Percentiles rank a stretch among this genome's conserved stretches.
phyloP scores from a whole-genome alignment of 192 early-diverging fungal genomes.

The Coemansia umbellata region DNA sequence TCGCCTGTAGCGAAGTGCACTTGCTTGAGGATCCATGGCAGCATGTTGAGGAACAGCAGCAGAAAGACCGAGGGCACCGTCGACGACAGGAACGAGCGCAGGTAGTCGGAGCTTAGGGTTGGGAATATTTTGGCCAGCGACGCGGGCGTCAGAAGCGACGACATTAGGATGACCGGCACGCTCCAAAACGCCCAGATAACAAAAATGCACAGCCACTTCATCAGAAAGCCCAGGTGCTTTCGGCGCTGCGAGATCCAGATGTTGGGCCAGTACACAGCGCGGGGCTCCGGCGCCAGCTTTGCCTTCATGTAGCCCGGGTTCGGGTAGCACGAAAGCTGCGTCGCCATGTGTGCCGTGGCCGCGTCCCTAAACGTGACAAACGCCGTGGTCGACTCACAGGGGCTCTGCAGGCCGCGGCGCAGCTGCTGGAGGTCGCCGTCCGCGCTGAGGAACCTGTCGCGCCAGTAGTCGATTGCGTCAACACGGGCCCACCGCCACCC shows the following conservation, averaged over 20 bases:
- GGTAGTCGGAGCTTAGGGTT: constrained; percentile 51
- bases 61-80: constrained; percentile 74
- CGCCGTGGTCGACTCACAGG: constrained; percentile 55
- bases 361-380: constrained; percentile 78
- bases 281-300: constrained; percentile 66
- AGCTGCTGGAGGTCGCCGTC: constrained; percentile 55
- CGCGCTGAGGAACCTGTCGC: constrained; percentile 51
- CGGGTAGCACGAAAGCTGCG: constrained; percentile 63
- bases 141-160: constrained; percentile 62
- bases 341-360: constrained; percentile 63
- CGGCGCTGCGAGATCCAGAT: constrained; percentile 59
- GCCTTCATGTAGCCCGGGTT: constrained; percentile 64
- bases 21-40: constrained; percentile 66
- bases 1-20: constrained; percentile 39
- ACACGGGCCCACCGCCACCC: constrained; percentile 55
- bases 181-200: constrained; percentile 76
- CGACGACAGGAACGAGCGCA: constrained; percentile 61
- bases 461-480: constrained; percentile 65
- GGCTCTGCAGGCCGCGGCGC: constrained; percentile 16
- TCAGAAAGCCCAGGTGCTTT: constrained; percentile 49
- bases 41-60: constrained; percentile 60
- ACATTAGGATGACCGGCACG: constrained; percentile 63
- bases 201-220: constrained; percentile 55
- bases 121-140: constrained; percentile 61
- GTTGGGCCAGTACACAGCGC: constrained; percentile 74